Evolutionary conservation across 2,329 filamentous ascomycete species (phyloP).

Genomic region (Alternaria sp.): DNA sequence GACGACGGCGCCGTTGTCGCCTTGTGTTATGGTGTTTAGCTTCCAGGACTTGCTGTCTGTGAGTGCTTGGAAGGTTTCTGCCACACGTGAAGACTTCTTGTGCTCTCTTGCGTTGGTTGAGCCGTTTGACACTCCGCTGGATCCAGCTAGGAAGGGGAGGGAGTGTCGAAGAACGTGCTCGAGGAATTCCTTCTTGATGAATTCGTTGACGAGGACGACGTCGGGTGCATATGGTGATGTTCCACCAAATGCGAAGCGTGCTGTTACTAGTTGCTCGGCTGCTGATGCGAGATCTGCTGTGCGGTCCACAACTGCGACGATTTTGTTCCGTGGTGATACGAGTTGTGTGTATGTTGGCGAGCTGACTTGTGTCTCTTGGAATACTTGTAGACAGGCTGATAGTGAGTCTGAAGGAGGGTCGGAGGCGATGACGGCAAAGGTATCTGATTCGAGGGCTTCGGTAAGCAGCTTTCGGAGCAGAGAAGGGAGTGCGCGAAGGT

Average conservation of each 20-base stretch:
- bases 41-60: constrained; percentile 28
- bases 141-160: constrained; percentile 34
- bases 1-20: constrained; percentile 31
- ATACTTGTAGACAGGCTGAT: constrained; percentile 36
- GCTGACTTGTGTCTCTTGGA: constrained; percentile 35
- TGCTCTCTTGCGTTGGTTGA: constrained; percentile 10
- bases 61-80: constrained; percentile 14
- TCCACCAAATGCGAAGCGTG: constrained; percentile 63
- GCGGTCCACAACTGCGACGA: constrained; percentile 66
- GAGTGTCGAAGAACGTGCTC: constrained; percentile 55
- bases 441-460: constrained; percentile 56
- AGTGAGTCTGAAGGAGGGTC: constrained; percentile 37
- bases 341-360: constrained; percentile 38
- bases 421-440: constrained; percentile 53
- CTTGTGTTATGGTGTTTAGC: constrained; percentile 29
- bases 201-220: constrained; percentile 70
- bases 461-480: constrained; percentile 50
- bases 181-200: constrained; percentile 61
- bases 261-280: constrained; percentile 60
- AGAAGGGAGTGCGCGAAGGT: constrained; percentile 44
- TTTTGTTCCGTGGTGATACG: constrained; percentile 45
- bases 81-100: constrained; percentile 16
- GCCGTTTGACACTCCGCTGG: constrained; percentile 15
- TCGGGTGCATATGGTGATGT: constrained; percentile 68
- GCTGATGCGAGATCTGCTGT: constrained; percentile 62